A percentile compares a stretch with the other conserved stretches of the same genome.
Evolutionary conservation across 2,329 filamentous ascomycete genomes (phyloP).

Genomic region (Fusarium fracticaudum): DNA sequence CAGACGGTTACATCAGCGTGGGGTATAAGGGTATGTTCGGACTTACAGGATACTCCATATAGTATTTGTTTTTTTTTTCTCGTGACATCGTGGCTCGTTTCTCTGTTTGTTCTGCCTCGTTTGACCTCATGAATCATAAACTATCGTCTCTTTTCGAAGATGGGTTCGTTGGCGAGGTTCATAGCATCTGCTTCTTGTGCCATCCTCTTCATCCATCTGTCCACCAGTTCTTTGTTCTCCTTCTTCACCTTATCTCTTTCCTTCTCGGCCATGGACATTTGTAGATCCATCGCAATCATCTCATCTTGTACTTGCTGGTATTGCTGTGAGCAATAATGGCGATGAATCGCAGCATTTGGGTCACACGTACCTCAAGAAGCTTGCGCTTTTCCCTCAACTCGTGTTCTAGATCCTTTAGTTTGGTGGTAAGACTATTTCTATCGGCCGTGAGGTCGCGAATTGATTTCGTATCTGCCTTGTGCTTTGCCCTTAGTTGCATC

Average conservation of each 20-base stretch:
- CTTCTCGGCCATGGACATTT: conserved; percentile 87
- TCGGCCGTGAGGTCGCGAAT: conserved; percentile 72
- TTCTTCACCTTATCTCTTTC: conserved; percentile 74
- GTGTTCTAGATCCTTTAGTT: conserved; percentile 82
- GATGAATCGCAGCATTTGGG: background rate
- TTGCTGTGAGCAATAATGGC: conserved; percentile 17
- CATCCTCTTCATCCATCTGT: conserved; percentile 91
- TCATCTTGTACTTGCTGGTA: conserved; percentile 86
- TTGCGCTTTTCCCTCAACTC: conserved; percentile 87
- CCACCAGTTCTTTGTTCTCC: conserved; percentile 90
- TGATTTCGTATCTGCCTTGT: conserved; percentile 66
- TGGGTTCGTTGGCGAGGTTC: conserved; percentile 72
- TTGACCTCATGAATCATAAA: background rate
- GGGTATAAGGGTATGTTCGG: conserved; percentile 35
- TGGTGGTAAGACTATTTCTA: conserved; percentile 68
- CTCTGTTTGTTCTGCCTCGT: conserved; percentile 2
- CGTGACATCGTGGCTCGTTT: conserved; percentile 9
- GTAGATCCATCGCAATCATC: conserved; percentile 85
- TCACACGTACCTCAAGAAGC: conserved; percentile 72
- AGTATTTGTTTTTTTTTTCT: conserved; percentile 43
- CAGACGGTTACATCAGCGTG: conserved; percentile 28
- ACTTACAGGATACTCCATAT: conserved; percentile 48
- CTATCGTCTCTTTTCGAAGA: conserved; percentile 45
- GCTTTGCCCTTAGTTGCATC: conserved; percentile 67
- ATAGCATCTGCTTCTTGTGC: conserved; percentile 86